Conservation (phyloP, 106 monocot species). For the Apostasia ramifera region DNA sequence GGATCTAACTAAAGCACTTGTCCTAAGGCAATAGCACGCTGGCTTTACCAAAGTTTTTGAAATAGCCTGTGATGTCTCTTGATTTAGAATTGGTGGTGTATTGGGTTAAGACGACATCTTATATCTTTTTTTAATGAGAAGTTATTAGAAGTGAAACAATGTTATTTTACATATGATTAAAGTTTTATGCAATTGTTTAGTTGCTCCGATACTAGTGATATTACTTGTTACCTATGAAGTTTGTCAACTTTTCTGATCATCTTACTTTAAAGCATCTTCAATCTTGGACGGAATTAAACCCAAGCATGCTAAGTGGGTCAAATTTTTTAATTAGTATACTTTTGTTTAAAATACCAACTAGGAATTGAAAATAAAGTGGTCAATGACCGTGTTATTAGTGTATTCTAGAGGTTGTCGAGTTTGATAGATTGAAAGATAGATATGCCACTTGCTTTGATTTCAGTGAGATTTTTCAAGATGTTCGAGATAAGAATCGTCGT, state of each 20-base stretch:
- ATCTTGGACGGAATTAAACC: neutral
- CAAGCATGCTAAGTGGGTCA: neutral
- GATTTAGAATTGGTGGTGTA: too few relatives aligned
- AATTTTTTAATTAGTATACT: neutral
- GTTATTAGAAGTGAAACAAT: neutral
- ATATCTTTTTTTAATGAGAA: too few relatives aligned
- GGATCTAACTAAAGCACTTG: neutral
- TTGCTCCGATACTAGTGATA: neutral
- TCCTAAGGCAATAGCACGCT: too few relatives aligned
- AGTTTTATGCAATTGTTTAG: neutral
- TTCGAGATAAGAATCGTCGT: too few relatives aligned
- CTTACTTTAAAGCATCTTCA: neutral
- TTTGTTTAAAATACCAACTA: neutral
- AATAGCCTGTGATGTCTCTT: neutral
- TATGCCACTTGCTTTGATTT: neutral
- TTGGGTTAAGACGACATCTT: too few relatives aligned
- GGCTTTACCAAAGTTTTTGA: neutral
- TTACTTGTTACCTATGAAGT: neutral
- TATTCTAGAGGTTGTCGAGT: neutral
- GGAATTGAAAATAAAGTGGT: neutral
- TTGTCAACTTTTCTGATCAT: neutral
- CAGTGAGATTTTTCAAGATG: too few relatives aligned
- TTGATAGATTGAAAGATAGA: neutral
- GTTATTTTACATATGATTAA: neutral
- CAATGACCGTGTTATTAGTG: neutral